These are phyloP conservation scores for Nothophaeocryptopus gaeumannii DNA, from an alignment of 2,329 filamentous ascomycete genomes.

Conservation along the genomic window DNA sequence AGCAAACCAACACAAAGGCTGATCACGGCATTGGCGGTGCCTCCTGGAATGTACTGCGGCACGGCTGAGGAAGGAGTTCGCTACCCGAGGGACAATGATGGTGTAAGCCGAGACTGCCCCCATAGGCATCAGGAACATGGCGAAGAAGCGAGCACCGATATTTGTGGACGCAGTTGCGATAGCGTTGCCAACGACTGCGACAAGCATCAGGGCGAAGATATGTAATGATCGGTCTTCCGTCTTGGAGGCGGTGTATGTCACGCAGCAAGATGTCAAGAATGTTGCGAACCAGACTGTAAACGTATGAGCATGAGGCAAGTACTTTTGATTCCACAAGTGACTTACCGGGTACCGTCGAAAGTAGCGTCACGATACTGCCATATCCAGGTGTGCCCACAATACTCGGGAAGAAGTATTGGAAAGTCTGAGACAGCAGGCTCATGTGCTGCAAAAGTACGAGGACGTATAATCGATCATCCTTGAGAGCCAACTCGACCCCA, in stretches of 20 bases:
- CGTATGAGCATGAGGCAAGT: neutral
- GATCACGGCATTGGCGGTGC: slow-evolving; percentile 37
- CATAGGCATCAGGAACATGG: slow-evolving; percentile 57
- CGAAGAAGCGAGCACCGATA: slow-evolving; percentile 57
- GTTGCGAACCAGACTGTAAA: slow-evolving; percentile 57
- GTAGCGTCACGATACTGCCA: slow-evolving; percentile 52
- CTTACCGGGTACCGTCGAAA: slow-evolving; percentile 48
- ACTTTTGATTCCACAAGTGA: neutral
- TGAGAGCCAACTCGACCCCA: slow-evolving; percentile 50
- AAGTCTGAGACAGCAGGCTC: slow-evolving; percentile 54
- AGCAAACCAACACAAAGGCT: slow-evolving; percentile 37
- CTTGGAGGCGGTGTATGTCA: slow-evolving; percentile 55
- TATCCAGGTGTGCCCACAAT: slow-evolving; percentile 63
- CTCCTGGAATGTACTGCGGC: slow-evolving; percentile 40
- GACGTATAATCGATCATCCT: slow-evolving; percentile 52
- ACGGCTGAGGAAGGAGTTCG: slow-evolving; percentile 27
- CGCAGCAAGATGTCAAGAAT: slow-evolving; percentile 53
- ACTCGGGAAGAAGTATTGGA: slow-evolving; percentile 65
- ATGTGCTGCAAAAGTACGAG: slow-evolving; percentile 56
- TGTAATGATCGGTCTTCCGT: slow-evolving; percentile 57
- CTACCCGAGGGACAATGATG: slow-evolving; percentile 31
- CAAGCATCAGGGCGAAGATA: slow-evolving; percentile 52
- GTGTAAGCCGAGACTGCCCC: slow-evolving; percentile 31
- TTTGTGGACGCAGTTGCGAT: slow-evolving; percentile 54
- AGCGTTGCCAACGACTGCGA: slow-evolving; percentile 55